phyloP scores from a whole-genome alignment of 139 green algal species.

The Yamagishiella unicocca region DNA sequence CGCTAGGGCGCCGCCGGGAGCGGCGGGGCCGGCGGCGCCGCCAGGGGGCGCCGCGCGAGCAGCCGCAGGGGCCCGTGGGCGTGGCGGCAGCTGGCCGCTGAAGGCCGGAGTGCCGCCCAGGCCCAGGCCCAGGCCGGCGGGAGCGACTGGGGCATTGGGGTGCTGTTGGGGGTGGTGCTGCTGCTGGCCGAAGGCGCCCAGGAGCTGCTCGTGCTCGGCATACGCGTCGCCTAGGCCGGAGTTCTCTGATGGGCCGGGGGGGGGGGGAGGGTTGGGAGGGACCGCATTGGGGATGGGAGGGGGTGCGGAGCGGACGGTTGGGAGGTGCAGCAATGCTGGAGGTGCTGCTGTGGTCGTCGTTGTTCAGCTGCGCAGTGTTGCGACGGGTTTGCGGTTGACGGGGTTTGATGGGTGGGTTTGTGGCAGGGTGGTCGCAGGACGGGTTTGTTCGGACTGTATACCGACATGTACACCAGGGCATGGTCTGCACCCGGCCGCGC shows the following conservation, averaged over 20 bases:
- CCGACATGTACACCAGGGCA: no score
- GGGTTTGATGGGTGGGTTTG: no score
- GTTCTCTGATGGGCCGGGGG: slow-evolving; percentile 13
- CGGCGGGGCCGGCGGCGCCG: background rate
- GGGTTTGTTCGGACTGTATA: no score
- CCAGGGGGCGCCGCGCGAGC: background rate
- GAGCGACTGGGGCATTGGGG: background rate
- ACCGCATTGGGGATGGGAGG: background rate
- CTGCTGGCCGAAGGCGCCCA: background rate
- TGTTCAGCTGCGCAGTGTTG: no score
- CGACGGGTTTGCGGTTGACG: no score
- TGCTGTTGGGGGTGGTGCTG: background rate
- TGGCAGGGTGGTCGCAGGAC: no score
- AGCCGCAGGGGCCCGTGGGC: background rate
- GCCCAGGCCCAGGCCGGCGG: background rate
- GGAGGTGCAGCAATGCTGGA: no score
- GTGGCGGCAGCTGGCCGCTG: background rate
- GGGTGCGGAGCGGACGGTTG: no score
- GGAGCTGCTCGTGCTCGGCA: background rate
- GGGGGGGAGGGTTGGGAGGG: background rate
- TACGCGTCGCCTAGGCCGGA: background rate
- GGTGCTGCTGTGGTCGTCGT: no score
- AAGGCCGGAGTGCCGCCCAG: background rate
- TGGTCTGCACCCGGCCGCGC: no score
- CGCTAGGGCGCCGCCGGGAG: background rate